Evolutionary conservation across 225 moss, liverwort and hornwort genomes (phyloP).

Genomic region (Physcomitrellopsis africana): DNA sequence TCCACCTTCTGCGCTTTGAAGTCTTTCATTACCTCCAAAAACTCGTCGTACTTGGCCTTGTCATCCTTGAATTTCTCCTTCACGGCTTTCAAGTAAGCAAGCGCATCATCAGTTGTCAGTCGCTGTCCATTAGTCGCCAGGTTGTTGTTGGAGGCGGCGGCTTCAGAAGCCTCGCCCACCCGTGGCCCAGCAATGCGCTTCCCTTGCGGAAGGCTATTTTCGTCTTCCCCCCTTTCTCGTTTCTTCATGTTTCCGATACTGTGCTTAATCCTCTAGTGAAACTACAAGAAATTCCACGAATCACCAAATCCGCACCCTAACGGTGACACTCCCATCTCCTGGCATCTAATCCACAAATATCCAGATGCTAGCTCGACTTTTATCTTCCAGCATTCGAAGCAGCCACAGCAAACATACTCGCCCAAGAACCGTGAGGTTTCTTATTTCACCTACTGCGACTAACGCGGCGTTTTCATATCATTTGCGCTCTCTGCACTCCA

Average conservation of each 20-base stretch:
- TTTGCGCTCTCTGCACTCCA: no score
- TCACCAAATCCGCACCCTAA: no score
- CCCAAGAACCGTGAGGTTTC: no score
- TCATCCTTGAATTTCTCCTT: constrained; percentile 98
- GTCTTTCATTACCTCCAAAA: constrained; percentile 96
- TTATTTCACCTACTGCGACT: no score
- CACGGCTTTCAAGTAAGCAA: constrained; percentile 87
- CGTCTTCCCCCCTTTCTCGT: constrained; percentile 33
- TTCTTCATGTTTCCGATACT: constrained; percentile 25
- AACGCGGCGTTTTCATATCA: no score
- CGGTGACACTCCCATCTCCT: no score
- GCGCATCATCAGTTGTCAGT: constrained; percentile 90
- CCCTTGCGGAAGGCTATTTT: constrained; percentile 23
- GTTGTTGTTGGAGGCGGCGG: constrained; percentile 5
- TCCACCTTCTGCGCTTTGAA: constrained; percentile 96
- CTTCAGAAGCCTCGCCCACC: constrained; percentile 33
- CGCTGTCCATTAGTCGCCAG: constrained; percentile 45
- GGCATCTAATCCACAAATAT: no score
- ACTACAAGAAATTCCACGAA: no score
- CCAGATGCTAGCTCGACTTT: no score
- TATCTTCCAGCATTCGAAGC: no score
- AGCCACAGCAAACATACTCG: no score
- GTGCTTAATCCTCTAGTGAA: no score
- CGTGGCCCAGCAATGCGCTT: constrained; percentile 43
- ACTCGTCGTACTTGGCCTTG: constrained; percentile 93